A percentile compares a stretch with the other conserved stretches of the same genome.
phyloP scores from a whole-genome alignment of 2,329 filamentous ascomycete genomes.

The Ustulina deusta region DNA sequence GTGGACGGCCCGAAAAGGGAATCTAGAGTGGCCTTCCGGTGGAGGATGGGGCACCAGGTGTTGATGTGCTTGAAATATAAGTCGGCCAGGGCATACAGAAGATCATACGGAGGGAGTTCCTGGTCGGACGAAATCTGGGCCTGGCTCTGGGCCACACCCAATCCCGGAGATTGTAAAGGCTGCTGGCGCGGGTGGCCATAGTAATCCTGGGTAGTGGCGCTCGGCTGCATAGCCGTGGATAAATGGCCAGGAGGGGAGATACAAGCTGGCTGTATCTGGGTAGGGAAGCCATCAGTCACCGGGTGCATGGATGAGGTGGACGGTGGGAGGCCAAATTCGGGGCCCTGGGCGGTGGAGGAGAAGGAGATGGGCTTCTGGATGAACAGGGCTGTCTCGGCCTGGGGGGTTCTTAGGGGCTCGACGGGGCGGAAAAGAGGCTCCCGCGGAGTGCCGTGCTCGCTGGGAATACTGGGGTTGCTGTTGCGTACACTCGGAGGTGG shows the following conservation, averaged over 20 bases:
- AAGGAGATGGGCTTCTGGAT: conserved; percentile 69
- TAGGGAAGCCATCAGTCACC: conserved; percentile 63
- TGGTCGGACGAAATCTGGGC: conserved; percentile 66
- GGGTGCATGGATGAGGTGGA: conserved; percentile 57
- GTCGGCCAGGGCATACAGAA: conserved; percentile 78
- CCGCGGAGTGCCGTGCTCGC: conserved; percentile 68
- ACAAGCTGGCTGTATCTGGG: conserved; percentile 57
- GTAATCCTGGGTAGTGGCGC: conserved; percentile 62
- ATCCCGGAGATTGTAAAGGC: conserved; percentile 68
- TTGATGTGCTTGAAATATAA: conserved; percentile 85
- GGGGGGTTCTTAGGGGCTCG: conserved; percentile 63
- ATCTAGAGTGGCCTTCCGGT: conserved; percentile 84
- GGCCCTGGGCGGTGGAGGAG: conserved; percentile 58
- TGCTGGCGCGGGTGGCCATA: conserved; percentile 59
- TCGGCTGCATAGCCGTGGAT: conserved; percentile 53
- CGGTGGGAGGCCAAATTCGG: conserved; percentile 64
- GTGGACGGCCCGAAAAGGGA: conserved; percentile 81
- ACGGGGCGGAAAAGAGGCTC: conserved; percentile 64
- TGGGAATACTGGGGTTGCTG: conserved; percentile 64
- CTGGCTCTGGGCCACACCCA: conserved; percentile 64
- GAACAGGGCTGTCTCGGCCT: conserved; percentile 71
- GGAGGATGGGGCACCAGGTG: conserved; percentile 90
- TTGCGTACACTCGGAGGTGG: conserved; percentile 60
- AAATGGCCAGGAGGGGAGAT: conserved; percentile 56
- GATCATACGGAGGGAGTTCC: conserved; percentile 79